These are phyloP conservation scores for Oxyria digyna DNA, from an alignment of 148 eudicot genomes.

Conservation along the genomic window DNA sequence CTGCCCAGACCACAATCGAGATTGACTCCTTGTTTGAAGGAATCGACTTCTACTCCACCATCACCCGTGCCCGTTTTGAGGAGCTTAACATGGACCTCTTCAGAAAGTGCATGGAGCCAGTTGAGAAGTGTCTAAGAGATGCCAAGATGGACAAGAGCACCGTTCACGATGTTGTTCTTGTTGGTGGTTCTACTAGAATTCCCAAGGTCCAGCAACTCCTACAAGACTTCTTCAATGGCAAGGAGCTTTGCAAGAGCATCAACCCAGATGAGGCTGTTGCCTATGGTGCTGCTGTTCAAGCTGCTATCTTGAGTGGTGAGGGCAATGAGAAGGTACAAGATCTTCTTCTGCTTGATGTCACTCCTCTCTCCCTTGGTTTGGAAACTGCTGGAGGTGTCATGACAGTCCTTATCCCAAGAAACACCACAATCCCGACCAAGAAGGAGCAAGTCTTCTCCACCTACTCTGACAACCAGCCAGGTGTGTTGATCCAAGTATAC, in stretches of 20 bases:
- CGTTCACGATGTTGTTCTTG: conserved; percentile 12
- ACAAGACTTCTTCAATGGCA: conserved; percentile 13
- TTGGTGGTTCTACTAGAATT: conserved; percentile 12
- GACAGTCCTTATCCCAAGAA: conserved; percentile 12
- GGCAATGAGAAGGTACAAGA: conserved; percentile 9
- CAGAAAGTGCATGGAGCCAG: conserved; percentile 14
- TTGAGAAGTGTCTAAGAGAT: conserved; percentile 10
- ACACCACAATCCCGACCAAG: conserved; percentile 14
- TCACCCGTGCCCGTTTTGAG: conserved; percentile 15
- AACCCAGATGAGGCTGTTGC: conserved; percentile 13
- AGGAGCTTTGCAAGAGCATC: conserved; percentile 14
- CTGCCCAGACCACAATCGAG: conserved; percentile 10
- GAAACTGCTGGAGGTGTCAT: conserved; percentile 13
- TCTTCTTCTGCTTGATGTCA: conserved; percentile 8
- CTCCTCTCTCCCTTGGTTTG: conserved; percentile 10
- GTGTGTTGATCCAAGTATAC: conserved; percentile 11
- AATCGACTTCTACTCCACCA: conserved; percentile 12
- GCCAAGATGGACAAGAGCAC: conserved; percentile 11
- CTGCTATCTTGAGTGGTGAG: conserved; percentile 8
- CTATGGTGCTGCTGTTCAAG: conserved; percentile 12
- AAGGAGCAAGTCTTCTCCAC: conserved; percentile 13
- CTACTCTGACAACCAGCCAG: conserved; percentile 10
- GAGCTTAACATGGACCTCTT: conserved; percentile 14
- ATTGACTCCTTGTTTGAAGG: conserved; percentile 11
- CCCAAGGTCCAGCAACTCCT: conserved; percentile 10